A percentile compares a stretch with the other conserved stretches of the same genome.
These are phyloP conservation scores for Quercus parvula DNA, from an alignment of 306 rosid species.

Conservation along the genomic window DNA sequence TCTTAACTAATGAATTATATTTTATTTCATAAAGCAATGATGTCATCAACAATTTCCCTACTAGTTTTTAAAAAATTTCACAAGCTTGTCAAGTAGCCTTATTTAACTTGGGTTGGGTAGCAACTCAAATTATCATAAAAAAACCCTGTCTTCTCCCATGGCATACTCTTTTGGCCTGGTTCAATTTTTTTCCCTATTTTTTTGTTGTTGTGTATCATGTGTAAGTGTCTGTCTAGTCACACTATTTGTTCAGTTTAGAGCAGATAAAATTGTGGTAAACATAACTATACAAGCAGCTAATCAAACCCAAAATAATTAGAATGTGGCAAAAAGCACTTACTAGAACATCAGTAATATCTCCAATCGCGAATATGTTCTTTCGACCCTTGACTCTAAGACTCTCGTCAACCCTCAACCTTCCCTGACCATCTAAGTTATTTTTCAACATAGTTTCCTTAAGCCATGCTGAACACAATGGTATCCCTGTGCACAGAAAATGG, in stretches of 20 bases:
- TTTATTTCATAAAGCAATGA: neutral
- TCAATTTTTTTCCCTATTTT: neutral
- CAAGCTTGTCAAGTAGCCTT: neutral
- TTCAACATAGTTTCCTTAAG: constrained; percentile 49
- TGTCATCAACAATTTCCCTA: neutral
- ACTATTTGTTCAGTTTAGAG: neutral
- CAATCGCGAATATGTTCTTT: constrained; percentile 58
- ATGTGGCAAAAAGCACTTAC: constrained; percentile 39
- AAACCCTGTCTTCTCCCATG: neutral
- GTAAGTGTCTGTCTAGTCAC: neutral
- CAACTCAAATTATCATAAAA: neutral
- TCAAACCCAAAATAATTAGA: neutral
- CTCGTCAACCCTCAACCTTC: constrained; percentile 68
- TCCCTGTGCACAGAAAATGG: constrained; percentile 60
- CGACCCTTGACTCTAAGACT: constrained; percentile 56
- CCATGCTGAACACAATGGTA: constrained; percentile 58
- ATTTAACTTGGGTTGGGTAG: neutral
- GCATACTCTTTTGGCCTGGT: neutral
- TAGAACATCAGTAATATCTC: constrained; percentile 71
- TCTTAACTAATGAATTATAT: neutral
- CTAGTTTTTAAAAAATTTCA: neutral
- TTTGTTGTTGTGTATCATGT: neutral
- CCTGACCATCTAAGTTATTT: constrained; percentile 40
- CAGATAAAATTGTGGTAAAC: neutral
- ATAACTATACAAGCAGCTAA: neutral